A percentile compares a stretch with the other conserved stretches of the same genome.
phyloP scores from a whole-genome alignment of 306 rosid genomes.

The Geum urbanum region DNA sequence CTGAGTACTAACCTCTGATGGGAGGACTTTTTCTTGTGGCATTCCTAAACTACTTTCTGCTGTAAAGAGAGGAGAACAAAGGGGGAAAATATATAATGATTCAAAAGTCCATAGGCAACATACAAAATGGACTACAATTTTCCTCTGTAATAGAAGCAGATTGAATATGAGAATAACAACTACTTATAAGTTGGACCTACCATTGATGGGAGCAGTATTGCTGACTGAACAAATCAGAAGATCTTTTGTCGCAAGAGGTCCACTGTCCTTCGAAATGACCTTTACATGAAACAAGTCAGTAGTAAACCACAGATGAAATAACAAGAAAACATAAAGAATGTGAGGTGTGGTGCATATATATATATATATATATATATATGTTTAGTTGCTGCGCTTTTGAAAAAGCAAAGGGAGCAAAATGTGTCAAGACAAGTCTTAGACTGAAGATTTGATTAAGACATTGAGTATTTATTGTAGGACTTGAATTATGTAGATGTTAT shows the following conservation, averaged over 20 bases:
- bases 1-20: conserved; percentile 36
- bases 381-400: background rate
- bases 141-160: conserved; percentile 11
- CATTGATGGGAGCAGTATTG: conserved; percentile 28
- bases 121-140: background rate
- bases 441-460: background rate
- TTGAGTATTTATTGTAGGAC: background rate
- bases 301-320: background rate
- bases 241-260: conserved; percentile 33
- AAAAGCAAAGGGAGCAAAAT: background rate
- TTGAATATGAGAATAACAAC: background rate
- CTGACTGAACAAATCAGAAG: conserved; percentile 22
- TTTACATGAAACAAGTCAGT: conserved; percentile 27
- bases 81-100: background rate
- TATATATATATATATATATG: no score
- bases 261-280: conserved; percentile 72
- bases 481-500: no score
- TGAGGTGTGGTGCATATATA: background rate
- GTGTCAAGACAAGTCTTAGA: background rate
- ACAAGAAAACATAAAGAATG: background rate
- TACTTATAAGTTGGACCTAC: conserved; percentile 27
- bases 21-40: conserved; percentile 20
- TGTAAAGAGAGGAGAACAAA: conserved; percentile 13
- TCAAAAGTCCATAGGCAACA: conserved; percentile 9
- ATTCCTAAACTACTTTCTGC: conserved; percentile 37